Conservation (phyloP, 2,329 filamentous ascomycete genomes). For the Orbilia blumenaviensis region DNA sequence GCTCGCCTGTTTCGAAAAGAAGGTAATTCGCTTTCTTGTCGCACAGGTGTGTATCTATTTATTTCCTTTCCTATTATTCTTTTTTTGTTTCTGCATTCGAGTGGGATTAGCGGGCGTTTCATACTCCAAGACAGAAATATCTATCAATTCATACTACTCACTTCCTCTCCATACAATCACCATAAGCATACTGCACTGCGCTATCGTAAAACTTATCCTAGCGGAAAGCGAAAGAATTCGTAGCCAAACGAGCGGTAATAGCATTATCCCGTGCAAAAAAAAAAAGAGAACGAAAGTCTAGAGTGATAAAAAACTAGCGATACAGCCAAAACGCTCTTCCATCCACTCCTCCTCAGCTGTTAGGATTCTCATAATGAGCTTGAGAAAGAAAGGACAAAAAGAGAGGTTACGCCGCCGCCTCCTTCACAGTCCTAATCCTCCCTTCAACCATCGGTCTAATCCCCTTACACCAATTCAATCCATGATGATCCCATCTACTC, state of each 20-base stretch:
- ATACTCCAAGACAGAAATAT: background rate
- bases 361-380: background rate
- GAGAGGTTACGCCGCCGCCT: background rate
- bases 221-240: background rate
- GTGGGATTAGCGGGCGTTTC: conserved; percentile 30
- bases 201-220: too few species aligned
- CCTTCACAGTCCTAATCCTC: conserved; percentile 69
- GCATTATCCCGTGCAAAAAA: background rate
- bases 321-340: background rate
- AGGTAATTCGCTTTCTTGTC: too few species aligned
- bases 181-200: too few species aligned
- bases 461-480: conserved; percentile 79
- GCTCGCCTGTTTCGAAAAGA: too few species aligned
- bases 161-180: too few species aligned
- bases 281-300: background rate
- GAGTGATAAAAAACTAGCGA: background rate
- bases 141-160: background rate
- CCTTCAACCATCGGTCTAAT: conserved; percentile 82
- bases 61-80: too few species aligned
- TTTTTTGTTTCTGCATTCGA: conserved; percentile 15
- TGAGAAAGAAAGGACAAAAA: background rate
- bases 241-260: background rate
- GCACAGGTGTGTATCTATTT: too few species aligned
- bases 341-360: background rate
- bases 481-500: conserved; percentile 59